Percentiles rank a stretch among this genome's conserved stretches.
phyloP scores from a whole-genome alignment of 768 basidiomycete species.

The Phlegmacium glaucopus region DNA sequence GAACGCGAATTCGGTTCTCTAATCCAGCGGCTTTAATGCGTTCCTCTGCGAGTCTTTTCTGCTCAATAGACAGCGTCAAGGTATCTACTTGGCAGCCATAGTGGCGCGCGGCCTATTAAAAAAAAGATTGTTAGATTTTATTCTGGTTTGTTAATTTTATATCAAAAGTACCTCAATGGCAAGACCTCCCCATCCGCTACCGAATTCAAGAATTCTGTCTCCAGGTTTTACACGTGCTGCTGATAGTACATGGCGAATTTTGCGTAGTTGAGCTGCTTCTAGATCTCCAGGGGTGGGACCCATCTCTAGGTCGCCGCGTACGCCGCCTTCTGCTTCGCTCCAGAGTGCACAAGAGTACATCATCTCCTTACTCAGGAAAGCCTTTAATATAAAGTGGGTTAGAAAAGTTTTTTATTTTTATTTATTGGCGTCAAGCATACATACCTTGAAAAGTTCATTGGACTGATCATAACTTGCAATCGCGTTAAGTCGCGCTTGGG shows the following conservation, averaged over 20 bases:
- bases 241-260: slow-evolving; percentile 77
- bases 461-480: slow-evolving; percentile 92
- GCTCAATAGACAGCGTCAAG: slow-evolving; percentile 82
- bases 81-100: slow-evolving; percentile 87
- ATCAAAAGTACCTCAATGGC: slow-evolving; percentile 67
- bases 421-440: slow-evolving; percentile 9
- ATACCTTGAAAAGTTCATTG: slow-evolving; percentile 80
- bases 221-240: slow-evolving; percentile 77
- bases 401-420: slow-evolving; percentile 5
- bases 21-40: slow-evolving; percentile 72
- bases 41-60: slow-evolving; percentile 85
- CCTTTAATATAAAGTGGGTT: slow-evolving; percentile 32
- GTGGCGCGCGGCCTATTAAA: slow-evolving; percentile 55
- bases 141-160: not conserved
- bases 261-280: slow-evolving; percentile 79
- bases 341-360: slow-evolving; percentile 93
- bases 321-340: slow-evolving; percentile 75
- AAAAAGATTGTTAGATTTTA: slow-evolving; percentile 5
- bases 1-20: slow-evolving; percentile 70
- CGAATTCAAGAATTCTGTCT: slow-evolving; percentile 84
- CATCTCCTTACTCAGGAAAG: slow-evolving; percentile 86
- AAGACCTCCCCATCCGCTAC: slow-evolving; percentile 91
- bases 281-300: slow-evolving; percentile 64
- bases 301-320: slow-evolving; percentile 62
- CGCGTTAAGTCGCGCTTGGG: slow-evolving; percentile 73